phyloP scores from a whole-genome alignment of 345 rosid genomes.

The Raphanus sativus region DNA sequence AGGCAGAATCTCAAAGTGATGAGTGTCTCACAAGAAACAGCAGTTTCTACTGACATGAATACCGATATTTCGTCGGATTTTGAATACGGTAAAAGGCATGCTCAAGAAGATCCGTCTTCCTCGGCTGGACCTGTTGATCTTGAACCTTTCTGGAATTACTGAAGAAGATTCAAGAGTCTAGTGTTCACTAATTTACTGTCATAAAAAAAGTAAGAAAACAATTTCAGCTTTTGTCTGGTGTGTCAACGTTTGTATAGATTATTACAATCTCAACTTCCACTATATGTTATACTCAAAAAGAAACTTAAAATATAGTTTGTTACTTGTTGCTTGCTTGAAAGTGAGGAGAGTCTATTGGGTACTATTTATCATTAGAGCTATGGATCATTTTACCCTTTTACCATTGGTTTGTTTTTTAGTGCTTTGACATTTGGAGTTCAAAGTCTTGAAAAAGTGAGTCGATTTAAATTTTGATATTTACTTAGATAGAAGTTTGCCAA shows the following conservation, averaged over 20 bases:
- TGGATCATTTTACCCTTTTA: background rate
- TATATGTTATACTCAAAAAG: conserved; percentile 15
- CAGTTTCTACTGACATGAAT: conserved; percentile 39
- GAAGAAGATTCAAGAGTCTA: conserved; percentile 25
- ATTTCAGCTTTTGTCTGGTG: conserved; percentile 32
- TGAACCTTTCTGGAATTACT: conserved; percentile 73
- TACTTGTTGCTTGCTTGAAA: background rate
- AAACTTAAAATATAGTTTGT: conserved; percentile 15
- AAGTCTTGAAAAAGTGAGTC: background rate
- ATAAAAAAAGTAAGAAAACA: conserved; percentile 21
- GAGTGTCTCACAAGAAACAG: conserved; percentile 66
- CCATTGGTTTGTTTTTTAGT: background rate
- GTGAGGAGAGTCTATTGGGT: conserved; percentile 17
- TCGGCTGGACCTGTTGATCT: conserved; percentile 53
- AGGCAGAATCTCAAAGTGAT: conserved; percentile 50
- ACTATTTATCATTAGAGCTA: background rate
- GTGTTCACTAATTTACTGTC: conserved; percentile 13
- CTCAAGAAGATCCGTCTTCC: conserved; percentile 53
- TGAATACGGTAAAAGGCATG: conserved; percentile 46
- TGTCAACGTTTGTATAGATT: conserved; percentile 36
- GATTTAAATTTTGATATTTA: background rate
- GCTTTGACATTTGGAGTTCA: conserved; percentile 6
- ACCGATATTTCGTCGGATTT: conserved; percentile 56
- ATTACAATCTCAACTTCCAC: conserved; percentile 20
- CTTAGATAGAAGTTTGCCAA: background rate